phyloP scores from a whole-genome alignment of 2,329 filamentous ascomycete genomes.

The Aspergillus sp. region DNA sequence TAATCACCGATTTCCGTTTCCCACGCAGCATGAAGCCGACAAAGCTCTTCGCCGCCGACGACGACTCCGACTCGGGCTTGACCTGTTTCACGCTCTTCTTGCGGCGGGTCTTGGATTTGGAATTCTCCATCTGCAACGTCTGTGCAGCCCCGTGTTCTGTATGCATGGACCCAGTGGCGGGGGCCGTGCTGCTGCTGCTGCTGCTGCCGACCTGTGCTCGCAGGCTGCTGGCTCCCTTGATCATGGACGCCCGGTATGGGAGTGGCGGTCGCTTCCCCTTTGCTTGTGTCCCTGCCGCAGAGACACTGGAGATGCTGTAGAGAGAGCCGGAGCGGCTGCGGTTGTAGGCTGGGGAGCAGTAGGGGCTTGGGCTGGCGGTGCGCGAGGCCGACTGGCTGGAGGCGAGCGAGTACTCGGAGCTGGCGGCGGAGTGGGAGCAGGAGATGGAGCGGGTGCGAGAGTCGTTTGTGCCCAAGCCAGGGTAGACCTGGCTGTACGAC shows the following conservation, averaged over 20 bases:
- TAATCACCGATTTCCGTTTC: slow-evolving; percentile 22
- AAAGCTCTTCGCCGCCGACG: slow-evolving; percentile 20
- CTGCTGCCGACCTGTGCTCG: slow-evolving; percentile 27
- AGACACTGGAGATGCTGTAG: slow-evolving; percentile 25
- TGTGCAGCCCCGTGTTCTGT: too few species aligned
- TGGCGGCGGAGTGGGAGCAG: slow-evolving; percentile 18
- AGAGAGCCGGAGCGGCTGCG: slow-evolving; percentile 22
- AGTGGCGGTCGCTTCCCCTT: slow-evolving; percentile 19
- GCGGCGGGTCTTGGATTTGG: slow-evolving; percentile 11
- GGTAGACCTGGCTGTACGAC: background rate
- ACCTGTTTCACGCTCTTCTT: slow-evolving; percentile 17
- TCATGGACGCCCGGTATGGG: slow-evolving; percentile 25
- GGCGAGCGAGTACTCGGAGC: slow-evolving; percentile 16
- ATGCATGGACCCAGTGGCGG: background rate
- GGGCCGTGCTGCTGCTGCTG: slow-evolving; percentile 8
- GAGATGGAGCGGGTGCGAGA: slow-evolving; percentile 14
- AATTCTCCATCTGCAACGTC: slow-evolving; percentile 2
- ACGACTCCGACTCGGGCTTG: slow-evolving; percentile 1
- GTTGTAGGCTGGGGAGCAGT: slow-evolving; percentile 19
- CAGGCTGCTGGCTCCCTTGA: slow-evolving; percentile 32
- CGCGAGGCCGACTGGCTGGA: slow-evolving; percentile 20
- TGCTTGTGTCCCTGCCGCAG: background rate
- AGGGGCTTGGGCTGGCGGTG: slow-evolving; percentile 20
- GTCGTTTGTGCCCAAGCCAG: background rate
- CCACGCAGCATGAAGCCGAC: slow-evolving; percentile 23